These are phyloP conservation scores for Claviceps maximensis DNA, from an alignment of 2,329 filamentous ascomycete species.

Conservation along the genomic window DNA sequence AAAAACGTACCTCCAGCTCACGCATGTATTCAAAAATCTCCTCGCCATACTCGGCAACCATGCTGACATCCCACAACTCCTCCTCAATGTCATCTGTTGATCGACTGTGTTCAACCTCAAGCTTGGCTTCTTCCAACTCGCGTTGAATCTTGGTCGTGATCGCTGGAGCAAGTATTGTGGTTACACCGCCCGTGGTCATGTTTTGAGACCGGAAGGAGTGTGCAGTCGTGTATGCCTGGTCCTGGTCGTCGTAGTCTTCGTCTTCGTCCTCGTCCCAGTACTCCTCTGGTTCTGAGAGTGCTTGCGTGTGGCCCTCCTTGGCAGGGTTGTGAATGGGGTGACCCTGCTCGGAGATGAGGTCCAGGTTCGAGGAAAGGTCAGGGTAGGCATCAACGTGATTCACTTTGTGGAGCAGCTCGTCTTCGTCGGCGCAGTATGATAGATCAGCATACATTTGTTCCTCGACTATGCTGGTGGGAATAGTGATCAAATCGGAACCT, in stretches of 20 bases:
- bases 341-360: conserved; percentile 20
- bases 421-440: conserved; percentile 15
- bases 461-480: conserved; percentile 6
- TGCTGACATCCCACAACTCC: conserved; percentile 84
- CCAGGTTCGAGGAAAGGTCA: conserved; percentile 15
- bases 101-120: conserved; percentile 55
- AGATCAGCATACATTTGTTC: conserved; percentile 11
- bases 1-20: conserved; percentile 65
- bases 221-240: conserved; percentile 63
- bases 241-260: conserved; percentile 46
- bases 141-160: conserved; percentile 54
- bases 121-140: conserved; percentile 55
- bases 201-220: conserved; percentile 62
- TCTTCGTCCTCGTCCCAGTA: conserved; percentile 72
- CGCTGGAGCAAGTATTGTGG: conserved; percentile 56
- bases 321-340: conserved; percentile 10
- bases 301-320: conserved; percentile 14
- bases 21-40: conserved; percentile 94
- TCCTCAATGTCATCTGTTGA: conserved; percentile 70
- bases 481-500: conserved; percentile 6
- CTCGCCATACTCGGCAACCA: conserved; percentile 93
- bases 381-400: conserved; percentile 13
- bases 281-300: conserved; percentile 42
- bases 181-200: conserved; percentile 37
- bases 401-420: conserved; percentile 12